Evolutionary conservation across 1,284 basidiomycete species (phyloP), one percentile per base, ranked within the genome.

Genomic region (Rhodotorula mucilaginosa): DNA sequence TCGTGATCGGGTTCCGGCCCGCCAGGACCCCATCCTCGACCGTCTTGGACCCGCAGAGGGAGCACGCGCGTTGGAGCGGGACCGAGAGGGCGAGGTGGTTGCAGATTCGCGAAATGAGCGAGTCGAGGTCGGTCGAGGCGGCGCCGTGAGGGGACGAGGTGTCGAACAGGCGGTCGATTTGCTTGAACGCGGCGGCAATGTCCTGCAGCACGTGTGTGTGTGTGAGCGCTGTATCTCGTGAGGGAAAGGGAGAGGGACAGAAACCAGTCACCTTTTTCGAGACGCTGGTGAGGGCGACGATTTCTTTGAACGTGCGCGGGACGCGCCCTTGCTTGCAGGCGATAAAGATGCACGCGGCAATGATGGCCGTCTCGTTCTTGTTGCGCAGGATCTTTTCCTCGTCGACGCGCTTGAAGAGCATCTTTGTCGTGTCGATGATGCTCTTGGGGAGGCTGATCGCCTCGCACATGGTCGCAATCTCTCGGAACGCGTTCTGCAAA

Each of bases 331-430:
- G 92, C 70, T 96, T 88, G 82, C 95, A 97, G 0, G 96, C 97
- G 77, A 97, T 95, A 81, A 98, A 97, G 81, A 99, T 97, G 82
- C 94, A 97, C 2, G 96, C 95, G 16, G 95, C 96, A 76, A 97
- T 94, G 79, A 97, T 89, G 1, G 94, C 93, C 70, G 95, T 91
- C 75, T 91, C 86, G 19, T 91, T 90, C 70, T 97, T 98, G 52
- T 94, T 95, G 54, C 91, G 90, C 19, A 97, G 84, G 18, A 97
- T 86, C 80, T 93, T 93, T 81, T 97, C 93, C 82, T 98, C 94
- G 80, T 98, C 93, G 34, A 92, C 92, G 61, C 95, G 91, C 82
- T 96, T 94, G 85, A 95, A 99, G 7, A 97, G 86, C 83, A 97
- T 95, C 82, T 98, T 98, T 64, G 92, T 91, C 73, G 96, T 95